Evolutionary conservation across 164 flowering plant genomes (phyloP).

Genomic region (Kalanchoe fedtschenkoi): DNA sequence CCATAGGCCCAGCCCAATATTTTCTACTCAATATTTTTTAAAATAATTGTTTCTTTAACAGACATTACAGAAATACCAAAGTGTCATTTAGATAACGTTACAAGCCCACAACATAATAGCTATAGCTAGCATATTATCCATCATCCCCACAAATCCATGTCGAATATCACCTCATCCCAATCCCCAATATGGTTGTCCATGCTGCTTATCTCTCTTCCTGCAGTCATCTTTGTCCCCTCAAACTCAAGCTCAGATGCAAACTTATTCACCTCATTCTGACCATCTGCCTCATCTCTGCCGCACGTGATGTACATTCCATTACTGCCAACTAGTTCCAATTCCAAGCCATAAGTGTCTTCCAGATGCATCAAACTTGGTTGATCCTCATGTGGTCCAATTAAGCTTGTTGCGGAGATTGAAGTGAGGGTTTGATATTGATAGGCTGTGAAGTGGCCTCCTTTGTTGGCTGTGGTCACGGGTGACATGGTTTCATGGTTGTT

Average conservation of each 20-base stretch:
- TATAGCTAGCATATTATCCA: too few relatives aligned
- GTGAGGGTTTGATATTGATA: background rate
- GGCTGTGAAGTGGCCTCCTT: background rate
- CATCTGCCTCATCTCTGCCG: background rate
- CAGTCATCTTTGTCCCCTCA: background rate
- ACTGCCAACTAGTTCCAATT: background rate
- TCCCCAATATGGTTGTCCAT: constrained; percentile 1
- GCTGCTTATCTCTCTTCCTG: background rate
- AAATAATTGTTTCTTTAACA: too few relatives aligned
- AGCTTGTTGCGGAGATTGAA: background rate
- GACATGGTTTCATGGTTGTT: background rate
- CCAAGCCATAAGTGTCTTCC: background rate
- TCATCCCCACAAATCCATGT: constrained; percentile 8
- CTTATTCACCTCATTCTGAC: background rate
- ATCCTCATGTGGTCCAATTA: background rate
- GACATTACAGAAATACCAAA: too few relatives aligned
- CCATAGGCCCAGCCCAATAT: too few relatives aligned
- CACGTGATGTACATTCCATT: background rate
- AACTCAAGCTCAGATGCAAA: background rate
- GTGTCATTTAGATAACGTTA: too few relatives aligned
- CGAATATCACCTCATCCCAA: constrained; percentile 3
- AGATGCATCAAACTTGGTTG: background rate
- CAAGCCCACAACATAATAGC: too few relatives aligned
- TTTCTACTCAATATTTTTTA: too few relatives aligned
- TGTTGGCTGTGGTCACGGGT: background rate